A percentile compares a stretch with the other conserved stretches of the same genome.
These are phyloP conservation scores for Malus domestica DNA, from an alignment of 306 rosid genomes.

Conservation along the genomic window ASM211411v1 NC_041795.1:28000501-28001000, in stretches of 20 bases:
- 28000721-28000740: constrained; percentile 52
- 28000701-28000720: constrained; percentile 58
- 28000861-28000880: constrained; percentile 92
- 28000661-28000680: constrained; percentile 61
- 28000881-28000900: constrained; percentile 65
- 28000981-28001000: constrained; percentile 48
- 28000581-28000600: constrained; percentile 56
- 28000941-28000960: constrained; percentile 16
- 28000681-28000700: constrained; percentile 68
- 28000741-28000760: constrained; percentile 64
- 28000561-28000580: constrained; percentile 79
- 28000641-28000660: constrained; percentile 62
- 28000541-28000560: constrained; percentile 60
- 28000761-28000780: constrained; percentile 46
- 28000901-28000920: constrained; percentile 66
- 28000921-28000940: constrained; percentile 58
- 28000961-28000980: constrained; percentile 36
- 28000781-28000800: constrained; percentile 47
- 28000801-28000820: constrained; percentile 34
- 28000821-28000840: constrained; percentile 78
- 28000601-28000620: constrained; percentile 28
- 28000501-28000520: constrained; percentile 84
- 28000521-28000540: constrained; percentile 72
- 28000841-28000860: constrained; percentile 92
- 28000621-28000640: constrained; percentile 69